Percentiles rank a stretch among this genome's conserved stretches.
Evolutionary conservation across 2,329 filamentous ascomycete genomes (phyloP).

Genomic region (Neonectria sp.): DNA sequence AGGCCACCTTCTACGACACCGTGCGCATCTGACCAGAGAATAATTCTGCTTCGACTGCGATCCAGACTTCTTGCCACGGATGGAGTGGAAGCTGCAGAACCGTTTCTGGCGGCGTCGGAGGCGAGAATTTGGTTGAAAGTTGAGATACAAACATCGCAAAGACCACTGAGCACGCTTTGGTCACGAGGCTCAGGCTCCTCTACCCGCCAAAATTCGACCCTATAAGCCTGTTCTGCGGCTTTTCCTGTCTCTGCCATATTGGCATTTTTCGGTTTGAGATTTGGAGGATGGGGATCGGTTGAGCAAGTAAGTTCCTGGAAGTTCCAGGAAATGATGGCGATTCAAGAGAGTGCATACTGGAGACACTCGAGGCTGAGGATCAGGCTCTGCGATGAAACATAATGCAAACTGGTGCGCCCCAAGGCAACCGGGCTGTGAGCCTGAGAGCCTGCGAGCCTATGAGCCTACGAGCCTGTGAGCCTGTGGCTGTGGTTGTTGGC

Average conservation of each 20-base stretch:
- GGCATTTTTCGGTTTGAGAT: neutral
- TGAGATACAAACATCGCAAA: too few relatives aligned
- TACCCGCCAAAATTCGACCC: neutral
- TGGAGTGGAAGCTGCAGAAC: neutral
- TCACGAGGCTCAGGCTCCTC: neutral
- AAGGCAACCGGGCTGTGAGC: neutral
- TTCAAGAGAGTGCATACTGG: neutral
- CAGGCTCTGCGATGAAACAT: neutral
- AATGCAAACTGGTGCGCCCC: neutral
- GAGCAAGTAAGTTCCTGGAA: neutral
- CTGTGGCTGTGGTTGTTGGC: too few relatives aligned
- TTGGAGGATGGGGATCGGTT: neutral
- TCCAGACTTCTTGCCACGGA: too few relatives aligned
- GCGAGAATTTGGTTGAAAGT: neutral
- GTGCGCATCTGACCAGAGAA: too few relatives aligned
- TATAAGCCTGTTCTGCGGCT: neutral
- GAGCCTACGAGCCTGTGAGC: too few relatives aligned
- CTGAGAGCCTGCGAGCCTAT: too few relatives aligned
- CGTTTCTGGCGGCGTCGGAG: neutral
- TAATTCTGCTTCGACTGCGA: too few relatives aligned
- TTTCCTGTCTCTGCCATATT: neutral
- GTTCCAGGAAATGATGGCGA: neutral
- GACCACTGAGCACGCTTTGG: neutral
- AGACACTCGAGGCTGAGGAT: neutral
- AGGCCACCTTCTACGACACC: too few relatives aligned